Evolutionary conservation across 177 flowering plant species (phyloP).

Genomic region (Vitis hybrid): DNA sequence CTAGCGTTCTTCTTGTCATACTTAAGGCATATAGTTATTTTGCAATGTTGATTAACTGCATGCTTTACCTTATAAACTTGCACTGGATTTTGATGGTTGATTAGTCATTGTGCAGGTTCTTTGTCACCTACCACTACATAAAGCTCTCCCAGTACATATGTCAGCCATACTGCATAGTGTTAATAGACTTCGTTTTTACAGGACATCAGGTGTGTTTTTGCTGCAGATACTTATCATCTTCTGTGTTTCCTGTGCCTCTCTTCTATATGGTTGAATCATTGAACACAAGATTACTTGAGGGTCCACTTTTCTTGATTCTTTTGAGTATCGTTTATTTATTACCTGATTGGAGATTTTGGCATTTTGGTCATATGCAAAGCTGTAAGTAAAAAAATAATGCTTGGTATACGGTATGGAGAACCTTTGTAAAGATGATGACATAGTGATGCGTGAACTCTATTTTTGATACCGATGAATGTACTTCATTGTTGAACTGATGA

Average conservation of each 20-base stretch:
- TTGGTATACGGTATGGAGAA: too few relatives aligned
- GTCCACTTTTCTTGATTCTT: not conserved
- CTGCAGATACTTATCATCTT: constrained; percentile 2
- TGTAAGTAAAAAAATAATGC: too few relatives aligned
- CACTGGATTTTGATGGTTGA: constrained; percentile 7
- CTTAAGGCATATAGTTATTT: constrained; percentile 52
- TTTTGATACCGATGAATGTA: too few relatives aligned
- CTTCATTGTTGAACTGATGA: too few relatives aligned
- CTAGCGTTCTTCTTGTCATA: constrained; percentile 67
- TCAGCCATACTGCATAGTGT: constrained; percentile 88
- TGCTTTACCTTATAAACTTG: constrained; percentile 5
- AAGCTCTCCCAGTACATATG: constrained; percentile 84
- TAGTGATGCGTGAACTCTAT: too few relatives aligned
- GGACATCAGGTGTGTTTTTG: constrained; percentile 69
- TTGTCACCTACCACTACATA: constrained; percentile 80
- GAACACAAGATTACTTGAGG: not conserved
- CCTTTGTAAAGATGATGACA: too few relatives aligned
- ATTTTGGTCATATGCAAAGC: too few relatives aligned
- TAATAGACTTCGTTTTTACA: constrained; percentile 77
- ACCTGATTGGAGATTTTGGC: too few relatives aligned
- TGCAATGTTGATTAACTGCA: not conserved
- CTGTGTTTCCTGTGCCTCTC: not conserved
- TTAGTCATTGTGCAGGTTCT: constrained; percentile 60
- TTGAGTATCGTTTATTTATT: too few relatives aligned
- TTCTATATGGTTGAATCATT: not conserved